Evolutionary conservation across 73 alveolate genomes (phyloP).

Genomic region (Paramecium tetraurelia): DNA sequence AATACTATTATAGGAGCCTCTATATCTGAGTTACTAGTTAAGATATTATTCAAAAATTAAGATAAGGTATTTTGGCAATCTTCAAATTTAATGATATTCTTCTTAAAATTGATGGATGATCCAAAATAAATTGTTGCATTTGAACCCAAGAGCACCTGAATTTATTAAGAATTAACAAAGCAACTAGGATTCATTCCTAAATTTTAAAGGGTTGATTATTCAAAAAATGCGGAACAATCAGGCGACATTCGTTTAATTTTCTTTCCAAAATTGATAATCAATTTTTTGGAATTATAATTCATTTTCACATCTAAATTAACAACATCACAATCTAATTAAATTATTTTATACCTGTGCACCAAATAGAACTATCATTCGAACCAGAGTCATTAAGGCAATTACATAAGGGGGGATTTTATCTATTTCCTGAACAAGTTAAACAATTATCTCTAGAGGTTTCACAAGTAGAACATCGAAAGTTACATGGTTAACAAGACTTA

Average conservation of each 20-base stretch:
- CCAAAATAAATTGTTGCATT: neutral
- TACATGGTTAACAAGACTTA: neutral
- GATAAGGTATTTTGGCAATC: neutral
- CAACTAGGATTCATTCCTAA: neutral
- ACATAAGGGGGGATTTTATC: neutral
- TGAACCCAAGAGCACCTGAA: neutral
- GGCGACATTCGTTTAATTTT: neutral
- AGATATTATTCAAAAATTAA: neutral
- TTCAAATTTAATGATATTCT: neutral
- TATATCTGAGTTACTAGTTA: neutral
- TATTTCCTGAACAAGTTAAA: slow-evolving; percentile 9
- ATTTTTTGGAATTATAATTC: neutral
- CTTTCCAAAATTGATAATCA: neutral
- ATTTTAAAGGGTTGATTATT: neutral
- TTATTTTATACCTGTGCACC: neutral
- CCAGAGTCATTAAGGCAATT: neutral
- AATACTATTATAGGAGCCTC: neutral
- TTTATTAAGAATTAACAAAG: neutral
- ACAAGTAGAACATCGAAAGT: neutral
- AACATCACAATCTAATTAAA: neutral
- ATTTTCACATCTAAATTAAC: neutral
- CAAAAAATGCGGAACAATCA: neutral
- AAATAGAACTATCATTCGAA: neutral
- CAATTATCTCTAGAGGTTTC: neutral
- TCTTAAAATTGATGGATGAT: neutral